These are phyloP conservation scores for Aegilops umbellulata DNA, from an alignment of 176 grass and related monocot genomes.

Conservation along the genomic window DNA sequence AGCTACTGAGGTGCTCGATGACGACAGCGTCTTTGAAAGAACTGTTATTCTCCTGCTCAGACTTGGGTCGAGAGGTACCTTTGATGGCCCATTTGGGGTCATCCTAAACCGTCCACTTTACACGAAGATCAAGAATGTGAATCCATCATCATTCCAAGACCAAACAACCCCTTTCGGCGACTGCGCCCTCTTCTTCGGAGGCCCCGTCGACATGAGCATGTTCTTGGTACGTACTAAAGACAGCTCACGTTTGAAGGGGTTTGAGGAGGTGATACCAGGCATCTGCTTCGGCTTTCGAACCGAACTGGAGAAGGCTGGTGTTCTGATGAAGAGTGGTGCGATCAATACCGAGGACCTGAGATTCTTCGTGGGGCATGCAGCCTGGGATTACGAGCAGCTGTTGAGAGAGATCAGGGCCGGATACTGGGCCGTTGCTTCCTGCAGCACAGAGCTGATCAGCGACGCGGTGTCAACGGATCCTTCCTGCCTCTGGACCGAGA, in stretches of 20 bases:
- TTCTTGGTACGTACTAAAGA: constrained; percentile 68
- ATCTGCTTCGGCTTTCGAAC: constrained; percentile 71
- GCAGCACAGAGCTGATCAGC: constrained; percentile 70
- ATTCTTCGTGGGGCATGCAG: constrained; percentile 74
- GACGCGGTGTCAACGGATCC: constrained; percentile 37
- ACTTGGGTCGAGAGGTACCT: constrained; percentile 50
- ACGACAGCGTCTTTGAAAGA: constrained; percentile 66
- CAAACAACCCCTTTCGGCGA: constrained; percentile 62
- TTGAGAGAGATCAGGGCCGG: constrained; percentile 58
- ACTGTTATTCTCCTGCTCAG: constrained; percentile 76
- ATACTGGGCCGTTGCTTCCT: constrained; percentile 86
- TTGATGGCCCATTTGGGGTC: constrained; percentile 71
- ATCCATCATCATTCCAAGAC: constrained; percentile 56
- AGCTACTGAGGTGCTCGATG: constrained; percentile 82
- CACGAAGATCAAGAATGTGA: constrained; percentile 78
- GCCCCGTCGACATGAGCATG: constrained; percentile 84
- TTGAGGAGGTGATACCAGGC: constrained; percentile 72
- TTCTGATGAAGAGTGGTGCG: constrained; percentile 61
- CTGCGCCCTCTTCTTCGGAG: constrained; percentile 69
- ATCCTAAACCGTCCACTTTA: constrained; percentile 81
- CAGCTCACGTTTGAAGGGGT: constrained; percentile 48
- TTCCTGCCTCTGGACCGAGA: constrained; percentile 71
- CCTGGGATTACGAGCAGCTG: constrained; percentile 81
- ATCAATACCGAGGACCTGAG: constrained; percentile 58
- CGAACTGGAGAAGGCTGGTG: constrained; percentile 60